Base-by-base conservation (phyloP, 2,329 filamentous ascomycete species). In the Fonsecaea monophora region DNA sequence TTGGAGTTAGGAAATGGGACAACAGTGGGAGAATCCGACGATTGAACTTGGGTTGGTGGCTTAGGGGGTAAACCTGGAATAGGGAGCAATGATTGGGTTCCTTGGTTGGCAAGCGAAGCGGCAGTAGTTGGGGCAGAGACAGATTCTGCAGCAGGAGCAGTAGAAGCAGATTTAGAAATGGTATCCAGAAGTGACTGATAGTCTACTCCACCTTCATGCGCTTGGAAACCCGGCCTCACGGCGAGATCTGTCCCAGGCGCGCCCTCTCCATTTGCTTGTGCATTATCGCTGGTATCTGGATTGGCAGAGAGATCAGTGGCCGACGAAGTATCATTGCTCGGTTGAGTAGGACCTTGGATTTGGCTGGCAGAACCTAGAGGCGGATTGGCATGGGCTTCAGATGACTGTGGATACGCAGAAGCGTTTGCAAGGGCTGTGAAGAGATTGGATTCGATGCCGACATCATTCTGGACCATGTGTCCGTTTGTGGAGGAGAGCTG, bases 171-270 rank as follows among this genome's bases (percentile, higher is more conserved):
- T 55, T 78, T 76, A 66, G 80, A 77, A 42, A 83, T 77, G 72
- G 82, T 83, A 76, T 83, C 81, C 73, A 83, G 78, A 64, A 83
- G 74, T 64, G 77, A 80, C 73, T 83, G 81, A 71, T 81, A 82
- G 73, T 82, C 80, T 73, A 83, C 79, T 67, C 79, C 82, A 62
- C 74, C 75, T 68, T 78, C 53, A 58, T 54, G 45, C 35, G 63
- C 48, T 34, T 62, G 62, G 53, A 62, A 42, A 45, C 60, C 57
- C 45, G 63, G 54, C 21, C 67, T 64, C 50, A 66, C 68, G 53
- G 30, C 56, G 30, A 62, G 50, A 21, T 60, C 57, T 58, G 63
- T 48, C 42, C 62, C 62, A 55, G 60, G 60, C 34, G 30, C 40
- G 15, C 34, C 60, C 30, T 64, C 66, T 60, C 38, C 65, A 62